A percentile compares a stretch with the other conserved stretches of the same genome.
Conservation (phyloP, 2,329 filamentous ascomycete genomes). For the Pestalotiopsis sp. region DNA sequence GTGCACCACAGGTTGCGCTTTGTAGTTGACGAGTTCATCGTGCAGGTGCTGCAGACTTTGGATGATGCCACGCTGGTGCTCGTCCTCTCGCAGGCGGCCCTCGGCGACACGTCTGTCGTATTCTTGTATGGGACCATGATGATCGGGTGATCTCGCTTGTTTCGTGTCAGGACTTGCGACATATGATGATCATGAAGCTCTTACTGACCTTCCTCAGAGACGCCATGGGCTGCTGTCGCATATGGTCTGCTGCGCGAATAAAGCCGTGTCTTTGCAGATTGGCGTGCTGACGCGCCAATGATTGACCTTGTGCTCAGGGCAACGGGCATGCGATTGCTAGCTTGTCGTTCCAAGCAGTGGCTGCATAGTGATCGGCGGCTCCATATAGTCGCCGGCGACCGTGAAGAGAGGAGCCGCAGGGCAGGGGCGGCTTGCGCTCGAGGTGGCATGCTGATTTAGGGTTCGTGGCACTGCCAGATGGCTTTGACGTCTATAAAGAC, state of each 20-base stretch:
- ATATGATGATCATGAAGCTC: neutral
- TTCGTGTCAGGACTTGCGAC: neutral
- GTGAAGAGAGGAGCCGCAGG: conserved; percentile 9
- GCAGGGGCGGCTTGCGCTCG: conserved; percentile 3
- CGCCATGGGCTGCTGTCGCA: conserved; percentile 6
- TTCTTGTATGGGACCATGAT: conserved; percentile 74
- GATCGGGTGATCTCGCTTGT: neutral
- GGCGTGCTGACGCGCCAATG: neutral
- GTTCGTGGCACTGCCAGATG: neutral
- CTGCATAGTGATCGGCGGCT: conserved; percentile 10
- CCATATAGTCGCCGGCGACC: neutral
- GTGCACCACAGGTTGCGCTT: conserved; percentile 71
- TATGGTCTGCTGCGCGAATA: conserved; percentile 5
- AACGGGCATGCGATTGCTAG: neutral
- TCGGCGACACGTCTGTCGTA: conserved; percentile 80
- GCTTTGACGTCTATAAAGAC: neutral
- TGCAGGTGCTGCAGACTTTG: conserved; percentile 86
- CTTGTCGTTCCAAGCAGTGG: neutral
- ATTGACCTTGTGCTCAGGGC: neutral
- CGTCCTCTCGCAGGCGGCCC: conserved; percentile 79
- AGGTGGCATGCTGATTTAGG: neutral
- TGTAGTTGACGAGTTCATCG: conserved; percentile 75
- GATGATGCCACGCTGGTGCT: conserved; percentile 90
- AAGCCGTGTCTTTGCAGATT: neutral
- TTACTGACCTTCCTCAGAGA: conserved; percentile 10